Conservation (phyloP, 208 protist species). For the Angomonas deanei region DNA sequence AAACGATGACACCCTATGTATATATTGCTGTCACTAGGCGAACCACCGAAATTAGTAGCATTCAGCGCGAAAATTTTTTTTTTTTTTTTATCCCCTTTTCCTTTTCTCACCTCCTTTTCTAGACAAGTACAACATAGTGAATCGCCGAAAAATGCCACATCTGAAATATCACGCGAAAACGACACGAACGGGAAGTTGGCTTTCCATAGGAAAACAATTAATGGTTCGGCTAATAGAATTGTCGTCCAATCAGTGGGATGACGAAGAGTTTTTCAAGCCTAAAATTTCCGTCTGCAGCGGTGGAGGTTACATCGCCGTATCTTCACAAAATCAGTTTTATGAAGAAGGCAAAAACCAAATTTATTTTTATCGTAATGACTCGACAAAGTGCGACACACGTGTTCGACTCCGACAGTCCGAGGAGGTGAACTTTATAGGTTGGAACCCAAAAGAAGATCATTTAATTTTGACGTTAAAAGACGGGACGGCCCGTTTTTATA, state of each 20-base stretch:
- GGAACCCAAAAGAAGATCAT: constrained; percentile 56
- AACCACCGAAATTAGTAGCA: too few relatives aligned
- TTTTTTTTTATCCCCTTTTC: constrained; percentile 7
- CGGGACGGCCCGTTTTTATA: constrained; percentile 45
- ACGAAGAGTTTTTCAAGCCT: constrained; percentile 15
- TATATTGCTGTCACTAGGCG: too few relatives aligned
- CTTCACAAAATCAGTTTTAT: not conserved
- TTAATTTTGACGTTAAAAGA: constrained; percentile 56
- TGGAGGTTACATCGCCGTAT: constrained; percentile 24
- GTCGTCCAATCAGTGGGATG: constrained; percentile 12
- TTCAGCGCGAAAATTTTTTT: too few relatives aligned
- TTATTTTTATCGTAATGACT: constrained; percentile 23
- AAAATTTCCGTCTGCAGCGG: constrained; percentile 37
- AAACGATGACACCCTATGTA: too few relatives aligned
- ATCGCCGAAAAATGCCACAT: constrained; percentile 26
- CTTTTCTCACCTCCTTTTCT: constrained; percentile 3
- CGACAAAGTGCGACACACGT: not conserved
- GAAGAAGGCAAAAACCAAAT: constrained; percentile 5
- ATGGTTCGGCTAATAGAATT: constrained; percentile 61
- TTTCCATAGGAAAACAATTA: constrained; percentile 43
- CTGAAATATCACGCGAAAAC: constrained; percentile 35
- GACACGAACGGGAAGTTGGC: constrained; percentile 45
- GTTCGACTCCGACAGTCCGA: constrained; percentile 33
- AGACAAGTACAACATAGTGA: not conserved
- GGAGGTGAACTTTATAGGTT: constrained; percentile 59